A percentile compares a stretch with the other conserved stretches of the same genome.
Evolutionary conservation across 306 rosid genomes (phyloP).

Genomic region (Cucumis cinereus): DNA sequence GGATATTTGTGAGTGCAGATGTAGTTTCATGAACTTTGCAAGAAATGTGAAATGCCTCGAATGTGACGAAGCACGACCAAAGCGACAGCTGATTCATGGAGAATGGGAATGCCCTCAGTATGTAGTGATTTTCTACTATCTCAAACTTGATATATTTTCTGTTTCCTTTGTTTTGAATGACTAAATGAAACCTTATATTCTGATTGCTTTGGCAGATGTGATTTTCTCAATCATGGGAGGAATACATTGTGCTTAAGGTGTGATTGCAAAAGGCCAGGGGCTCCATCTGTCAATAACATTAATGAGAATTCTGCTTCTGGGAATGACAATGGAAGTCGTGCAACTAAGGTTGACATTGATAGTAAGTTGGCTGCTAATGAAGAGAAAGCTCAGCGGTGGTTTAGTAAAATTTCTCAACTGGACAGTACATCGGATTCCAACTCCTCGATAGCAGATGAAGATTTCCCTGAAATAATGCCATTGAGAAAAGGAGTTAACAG

Average conservation of each 20-base stretch:
- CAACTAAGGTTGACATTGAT: constrained; percentile 27
- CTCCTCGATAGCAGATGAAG: constrained; percentile 46
- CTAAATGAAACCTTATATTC: constrained; percentile 9
- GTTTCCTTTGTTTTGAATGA: background rate
- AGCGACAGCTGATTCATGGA: constrained; percentile 69
- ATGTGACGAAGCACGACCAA: constrained; percentile 83
- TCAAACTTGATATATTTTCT: background rate
- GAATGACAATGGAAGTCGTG: constrained; percentile 24
- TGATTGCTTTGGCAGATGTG: constrained; percentile 50
- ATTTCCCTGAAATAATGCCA: constrained; percentile 96
- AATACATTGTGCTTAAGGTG: constrained; percentile 72
- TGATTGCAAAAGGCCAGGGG: constrained; percentile 81
- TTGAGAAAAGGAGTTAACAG: constrained; percentile 88
- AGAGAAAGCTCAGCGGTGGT: constrained; percentile 92
- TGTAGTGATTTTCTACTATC: constrained; percentile 20
- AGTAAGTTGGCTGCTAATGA: constrained; percentile 67
- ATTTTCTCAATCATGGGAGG: constrained; percentile 69
- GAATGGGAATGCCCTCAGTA: constrained; percentile 99
- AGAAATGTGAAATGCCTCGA: constrained; percentile 75
- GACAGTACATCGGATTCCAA: constrained; percentile 51
- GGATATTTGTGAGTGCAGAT: constrained; percentile 38
- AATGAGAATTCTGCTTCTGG: constrained; percentile 20
- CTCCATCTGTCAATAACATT: constrained; percentile 21
- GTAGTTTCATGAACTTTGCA: constrained; percentile 95
- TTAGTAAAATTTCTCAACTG: constrained; percentile 76